These are phyloP conservation scores for Metschnikowia colocasiae DNA, from an alignment of 805 yeast genomes.

Conservation along the genomic window DNA sequence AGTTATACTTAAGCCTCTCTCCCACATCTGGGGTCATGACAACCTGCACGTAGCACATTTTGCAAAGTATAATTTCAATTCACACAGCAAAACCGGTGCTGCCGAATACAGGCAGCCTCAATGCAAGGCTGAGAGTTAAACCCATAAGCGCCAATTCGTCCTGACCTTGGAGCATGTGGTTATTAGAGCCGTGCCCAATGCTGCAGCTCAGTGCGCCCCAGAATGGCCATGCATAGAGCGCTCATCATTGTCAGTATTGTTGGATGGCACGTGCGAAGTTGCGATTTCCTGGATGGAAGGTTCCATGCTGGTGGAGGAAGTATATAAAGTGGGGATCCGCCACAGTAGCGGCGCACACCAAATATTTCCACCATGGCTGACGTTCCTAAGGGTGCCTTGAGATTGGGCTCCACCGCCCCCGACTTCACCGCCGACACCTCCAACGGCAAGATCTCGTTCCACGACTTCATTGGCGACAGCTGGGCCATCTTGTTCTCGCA, in stretches of 20 bases:
- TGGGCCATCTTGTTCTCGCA: constrained; percentile 92
- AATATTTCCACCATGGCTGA: constrained; percentile 10
- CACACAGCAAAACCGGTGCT: too few relatives aligned
- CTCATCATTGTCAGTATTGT: neutral
- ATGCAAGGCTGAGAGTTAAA: too few relatives aligned
- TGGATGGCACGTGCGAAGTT: constrained; percentile 22
- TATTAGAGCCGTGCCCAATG: neutral
- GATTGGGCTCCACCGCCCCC: constrained; percentile 86
- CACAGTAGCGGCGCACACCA: neutral
- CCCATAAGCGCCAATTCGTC: neutral
- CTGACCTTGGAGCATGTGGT: neutral
- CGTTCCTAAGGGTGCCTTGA: constrained; percentile 29
- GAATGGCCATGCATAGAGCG: neutral
- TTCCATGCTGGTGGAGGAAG: neutral
- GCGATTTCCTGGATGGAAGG: constrained; percentile 10
- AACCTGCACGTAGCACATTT: neutral
- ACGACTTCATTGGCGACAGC: constrained; percentile 76
- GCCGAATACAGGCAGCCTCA: too few relatives aligned
- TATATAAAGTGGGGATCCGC: neutral
- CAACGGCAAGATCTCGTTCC: constrained; percentile 79
- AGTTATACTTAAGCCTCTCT: too few relatives aligned
- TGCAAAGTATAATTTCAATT: too few relatives aligned
- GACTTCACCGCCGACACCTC: constrained; percentile 83
- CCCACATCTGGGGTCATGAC: neutral
- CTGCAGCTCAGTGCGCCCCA: neutral